Percentiles rank a stretch among this genome's conserved stretches.
Conservation (phyloP, 1,284 basidiomycete genomes). For the Uromyces viciae-fabae region DNA sequence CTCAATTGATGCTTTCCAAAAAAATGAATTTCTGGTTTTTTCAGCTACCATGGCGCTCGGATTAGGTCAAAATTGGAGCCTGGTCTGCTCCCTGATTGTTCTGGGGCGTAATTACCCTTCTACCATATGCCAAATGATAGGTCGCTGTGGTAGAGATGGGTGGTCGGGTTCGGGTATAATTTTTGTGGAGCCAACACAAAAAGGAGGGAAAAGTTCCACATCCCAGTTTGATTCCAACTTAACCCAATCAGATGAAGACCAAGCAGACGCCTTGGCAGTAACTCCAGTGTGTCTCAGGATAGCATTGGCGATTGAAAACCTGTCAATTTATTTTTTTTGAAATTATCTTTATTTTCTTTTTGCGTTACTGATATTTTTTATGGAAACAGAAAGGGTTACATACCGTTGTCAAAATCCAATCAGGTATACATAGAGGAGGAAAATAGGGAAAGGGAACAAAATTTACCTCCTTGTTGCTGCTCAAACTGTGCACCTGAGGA, state of each 20-base stretch:
- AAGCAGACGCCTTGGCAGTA: too few relatives aligned
- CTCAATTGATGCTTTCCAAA: background rate
- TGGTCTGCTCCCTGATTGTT: background rate
- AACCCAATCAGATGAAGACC: background rate
- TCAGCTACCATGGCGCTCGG: background rate
- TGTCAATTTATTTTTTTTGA: background rate
- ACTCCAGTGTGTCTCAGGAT: background rate
- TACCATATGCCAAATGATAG: background rate
- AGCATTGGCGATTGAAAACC: background rate
- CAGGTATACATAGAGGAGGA: background rate
- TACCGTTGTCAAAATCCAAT: background rate
- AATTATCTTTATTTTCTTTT: background rate
- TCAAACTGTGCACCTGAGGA: background rate
- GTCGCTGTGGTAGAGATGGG: background rate
- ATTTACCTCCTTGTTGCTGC: background rate
- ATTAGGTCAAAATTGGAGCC: background rate
- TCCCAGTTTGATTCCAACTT: background rate
- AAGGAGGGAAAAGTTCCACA: background rate
- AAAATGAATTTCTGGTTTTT: background rate
- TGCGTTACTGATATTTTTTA: background rate
- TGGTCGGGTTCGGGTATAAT: background rate
- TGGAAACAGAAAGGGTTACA: background rate
- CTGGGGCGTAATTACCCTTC: background rate
- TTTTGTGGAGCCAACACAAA: background rate
- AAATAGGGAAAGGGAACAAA: background rate